These are phyloP conservation scores for Cladosporium halotolerans DNA, from an alignment of 2,329 filamentous ascomycete genomes.

Conservation along the genomic window DNA sequence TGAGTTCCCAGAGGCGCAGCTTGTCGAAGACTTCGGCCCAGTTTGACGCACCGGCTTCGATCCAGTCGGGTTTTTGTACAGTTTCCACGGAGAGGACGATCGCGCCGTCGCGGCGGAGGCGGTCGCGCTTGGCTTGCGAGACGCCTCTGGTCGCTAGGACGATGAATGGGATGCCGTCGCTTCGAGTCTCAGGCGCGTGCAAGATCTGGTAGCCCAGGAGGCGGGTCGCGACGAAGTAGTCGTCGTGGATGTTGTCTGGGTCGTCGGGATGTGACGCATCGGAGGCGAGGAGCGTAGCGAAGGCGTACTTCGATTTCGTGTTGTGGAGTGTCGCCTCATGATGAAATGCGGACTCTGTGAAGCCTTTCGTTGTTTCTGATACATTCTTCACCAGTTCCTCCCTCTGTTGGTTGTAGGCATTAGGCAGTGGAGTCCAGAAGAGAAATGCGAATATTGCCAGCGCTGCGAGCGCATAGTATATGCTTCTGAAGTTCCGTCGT, in stretches of 20 bases:
- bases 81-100: slow-evolving; percentile 21
- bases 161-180: slow-evolving; percentile 24
- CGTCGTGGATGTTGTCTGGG: slow-evolving; percentile 19
- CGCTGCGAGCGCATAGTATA: slow-evolving; percentile 1
- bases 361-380: not conserved
- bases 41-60: slow-evolving; percentile 3
- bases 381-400: slow-evolving; percentile 9
- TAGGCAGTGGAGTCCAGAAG: slow-evolving; percentile 9
- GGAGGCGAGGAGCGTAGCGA: slow-evolving; percentile 25
- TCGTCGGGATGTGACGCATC: slow-evolving; percentile 11
- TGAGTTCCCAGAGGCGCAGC: slow-evolving; percentile 34
- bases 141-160: slow-evolving; percentile 26
- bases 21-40: slow-evolving; percentile 36
- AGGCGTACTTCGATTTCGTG: slow-evolving; percentile 21
- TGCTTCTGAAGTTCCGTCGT: slow-evolving; percentile 6
- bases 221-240: slow-evolving; percentile 27
- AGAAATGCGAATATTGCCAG: slow-evolving; percentile 5
- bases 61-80: slow-evolving; percentile 11
- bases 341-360: not conserved
- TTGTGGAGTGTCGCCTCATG: not conserved
- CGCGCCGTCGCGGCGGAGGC: slow-evolving; percentile 25
- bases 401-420: slow-evolving; percentile 5
- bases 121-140: slow-evolving; percentile 20
- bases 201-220: slow-evolving; percentile 28
- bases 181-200: slow-evolving; percentile 26